Evolutionary conservation across 768 basidiomycete species (phyloP), one percentile per base, ranked within the genome.

Genomic region (Lentinula boryana): DNA sequence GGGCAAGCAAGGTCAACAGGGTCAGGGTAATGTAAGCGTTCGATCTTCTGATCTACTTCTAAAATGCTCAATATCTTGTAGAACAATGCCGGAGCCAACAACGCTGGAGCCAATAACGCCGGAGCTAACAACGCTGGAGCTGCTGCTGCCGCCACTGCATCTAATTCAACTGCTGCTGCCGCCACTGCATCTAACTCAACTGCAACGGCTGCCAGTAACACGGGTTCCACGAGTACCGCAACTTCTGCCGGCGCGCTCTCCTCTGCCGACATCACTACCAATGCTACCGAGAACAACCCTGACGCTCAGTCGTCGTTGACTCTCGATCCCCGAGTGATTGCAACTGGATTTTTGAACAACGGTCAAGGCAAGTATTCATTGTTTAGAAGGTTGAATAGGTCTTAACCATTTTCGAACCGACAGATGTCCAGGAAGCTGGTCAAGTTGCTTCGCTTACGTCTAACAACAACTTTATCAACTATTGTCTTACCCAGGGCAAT

Each of bases 391-490:
- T 63, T 32, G 12, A 5, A 21, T 15, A 36, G 5, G 9, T 49
- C 8, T 48, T 4, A 12, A 31, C 7, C 2, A 18, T 43, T 18
- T 8, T 61, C 32, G 23, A 18, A 23, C 27, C 23, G 10, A 15
- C 13, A 55, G 62, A 58, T 31, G 57, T 58, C 31, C 57, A 58
- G 16, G 57, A 58, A 50, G 57, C 57, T 50, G 82, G 82, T 43
- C 82, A 84, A 68, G 79, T 80, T 58, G 71, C 80, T 3, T 84
- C 81, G 5, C 69, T 80, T 56, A 82, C 81, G 1, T 81, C 81
- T 13, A 74, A 70, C 18, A 85, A 87, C 74, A 87, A 87, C 74
- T 87, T 83, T 67, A 80, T 83, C 74, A 82, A 83, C 74, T 79
- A 78, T 68, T 85, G 82, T 66, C 65, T 75, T 33, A 78, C 75